Base-by-base conservation (phyloP, 2,329 filamentous ascomycete species). In the Aspergillus thermomutatus region DNA sequence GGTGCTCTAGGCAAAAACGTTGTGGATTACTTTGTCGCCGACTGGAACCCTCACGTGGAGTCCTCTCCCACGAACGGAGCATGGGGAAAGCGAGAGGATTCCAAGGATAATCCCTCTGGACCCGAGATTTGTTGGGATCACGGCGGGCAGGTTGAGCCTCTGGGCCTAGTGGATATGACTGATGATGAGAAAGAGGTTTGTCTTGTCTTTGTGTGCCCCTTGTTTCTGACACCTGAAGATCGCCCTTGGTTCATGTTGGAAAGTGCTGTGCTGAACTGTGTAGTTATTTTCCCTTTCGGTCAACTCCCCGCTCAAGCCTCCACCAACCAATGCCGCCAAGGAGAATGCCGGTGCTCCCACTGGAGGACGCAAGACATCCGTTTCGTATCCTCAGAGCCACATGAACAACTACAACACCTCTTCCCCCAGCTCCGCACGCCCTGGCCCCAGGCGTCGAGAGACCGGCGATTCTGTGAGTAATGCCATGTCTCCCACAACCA, bases 71-170 rank as follows among this genome's bases (percentile, higher is more conserved):
- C 63, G 66, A 84, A 73, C 75, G 86, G 72, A 26, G 83, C 84
- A 53, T 96, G 91, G 91, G 90, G 89, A 52, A 91, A 92, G 73
- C 82, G 81, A 64, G 83, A 84, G 57, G 92, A 97, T 62, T 83
- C 83, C 57, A 88, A 91, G 70, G 86, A 89, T 61, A 80, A 83
- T 60, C 87, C 87, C 57, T 85, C 89, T 68, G 92, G 93, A 47
- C 90, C 92, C n/a, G 91, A 94, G 60, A 85, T 93, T 45, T 97
- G 92, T 73, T 99, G 93, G 94, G 90, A 96, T 69, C 77, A 83
- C 57, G 82, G 83, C 58, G 91, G 90, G 25, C 82, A 83, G 53
- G 81, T 86, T 47, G 82, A 84, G 61, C 91, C 92, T 6, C 79
- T 97, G 62, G 86, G 86, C 28, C 73, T 96, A 62, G 81, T 85